Evolutionary conservation across 257 asterid genomes (phyloP).

Genomic region (Perilla frutescens): DNA sequence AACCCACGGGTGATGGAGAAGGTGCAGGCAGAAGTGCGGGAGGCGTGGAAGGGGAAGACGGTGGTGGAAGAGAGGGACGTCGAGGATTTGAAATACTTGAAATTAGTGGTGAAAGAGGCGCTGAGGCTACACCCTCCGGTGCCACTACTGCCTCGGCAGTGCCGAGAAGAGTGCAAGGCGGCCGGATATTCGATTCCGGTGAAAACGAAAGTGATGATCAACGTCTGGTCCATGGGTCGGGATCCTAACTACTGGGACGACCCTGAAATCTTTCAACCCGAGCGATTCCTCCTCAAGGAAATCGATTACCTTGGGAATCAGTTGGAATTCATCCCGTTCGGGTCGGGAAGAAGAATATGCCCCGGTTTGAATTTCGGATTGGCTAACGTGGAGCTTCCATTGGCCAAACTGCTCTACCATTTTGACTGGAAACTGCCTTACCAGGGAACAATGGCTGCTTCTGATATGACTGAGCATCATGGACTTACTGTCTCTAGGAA

Average conservation of each 20-base stretch:
- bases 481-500: not conserved
- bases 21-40: too few species aligned
- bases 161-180: not conserved
- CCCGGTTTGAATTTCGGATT: not conserved
- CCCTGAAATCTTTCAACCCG: not conserved
- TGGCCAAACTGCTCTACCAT: not conserved
- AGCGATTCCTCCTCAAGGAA: not conserved
- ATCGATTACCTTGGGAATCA: not conserved
- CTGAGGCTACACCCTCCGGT: not conserved
- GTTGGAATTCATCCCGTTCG: not conserved
- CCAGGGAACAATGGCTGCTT: not conserved
- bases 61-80: too few species aligned
- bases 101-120: too few species aligned
- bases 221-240: not conserved
- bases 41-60: too few species aligned
- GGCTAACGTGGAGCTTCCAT: not conserved
- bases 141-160: not conserved
- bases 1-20: too few species aligned
- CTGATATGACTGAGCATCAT: not conserved
- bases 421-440: not conserved
- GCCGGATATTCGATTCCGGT: not conserved
- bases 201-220: not conserved
- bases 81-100: too few species aligned
- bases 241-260: not conserved
- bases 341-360: not conserved